A percentile compares a stretch with the other conserved stretches of the same genome.
Conservation (phyloP, 23 red algal genomes). For the Chondrus crispus region DNA sequence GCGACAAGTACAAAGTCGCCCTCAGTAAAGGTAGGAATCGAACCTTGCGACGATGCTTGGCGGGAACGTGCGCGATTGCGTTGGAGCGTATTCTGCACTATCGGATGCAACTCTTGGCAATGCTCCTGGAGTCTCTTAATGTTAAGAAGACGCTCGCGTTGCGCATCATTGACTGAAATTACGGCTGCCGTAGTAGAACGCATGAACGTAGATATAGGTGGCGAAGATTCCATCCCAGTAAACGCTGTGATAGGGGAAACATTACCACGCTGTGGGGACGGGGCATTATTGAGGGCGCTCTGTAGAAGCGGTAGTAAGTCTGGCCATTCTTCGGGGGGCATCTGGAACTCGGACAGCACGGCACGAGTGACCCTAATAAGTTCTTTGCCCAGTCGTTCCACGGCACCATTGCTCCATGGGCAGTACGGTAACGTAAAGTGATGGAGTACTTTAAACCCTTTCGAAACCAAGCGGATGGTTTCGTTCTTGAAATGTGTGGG, state of each 20-base stretch:
- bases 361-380: not conserved
- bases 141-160: not conserved
- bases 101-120: not conserved
- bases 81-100: not conserved
- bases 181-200: not conserved
- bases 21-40: not conserved
- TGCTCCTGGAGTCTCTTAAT: not conserved
- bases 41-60: not conserved
- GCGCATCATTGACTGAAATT: slow-evolving; percentile 10
- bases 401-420: not conserved
- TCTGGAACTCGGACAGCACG: not conserved
- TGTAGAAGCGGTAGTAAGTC: slow-evolving; percentile 11
- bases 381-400: not conserved
- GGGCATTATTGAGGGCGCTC: slow-evolving; percentile 28
- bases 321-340: not conserved
- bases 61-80: not conserved
- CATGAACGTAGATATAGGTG: slow-evolving; percentile 5
- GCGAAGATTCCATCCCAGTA: not conserved
- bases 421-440: slow-evolving; percentile 16
- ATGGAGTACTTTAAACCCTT: not conserved
- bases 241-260: slow-evolving; percentile 16
- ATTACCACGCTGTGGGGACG: slow-evolving; percentile 2
- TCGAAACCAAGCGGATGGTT: not conserved
- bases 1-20: slow-evolving; percentile 21
- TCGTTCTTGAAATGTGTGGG: slow-evolving; percentile 25